These are phyloP conservation scores for Solanum megistacrolobum DNA, from an alignment of 257 asterid genomes.

Conservation along the genomic window DNA sequence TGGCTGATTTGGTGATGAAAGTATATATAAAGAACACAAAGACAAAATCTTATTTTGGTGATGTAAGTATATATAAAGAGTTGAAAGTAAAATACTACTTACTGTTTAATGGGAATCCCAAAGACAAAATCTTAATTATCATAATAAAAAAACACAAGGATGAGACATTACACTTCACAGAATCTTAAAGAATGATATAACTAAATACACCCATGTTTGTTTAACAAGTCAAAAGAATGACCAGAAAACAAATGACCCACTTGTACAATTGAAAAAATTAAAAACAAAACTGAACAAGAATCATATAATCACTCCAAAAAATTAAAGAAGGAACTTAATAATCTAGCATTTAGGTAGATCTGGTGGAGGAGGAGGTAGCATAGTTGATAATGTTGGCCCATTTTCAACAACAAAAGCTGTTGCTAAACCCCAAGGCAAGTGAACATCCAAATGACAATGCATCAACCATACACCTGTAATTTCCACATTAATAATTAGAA, in stretches of 20 bases:
- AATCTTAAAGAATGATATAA: background rate
- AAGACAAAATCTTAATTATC: background rate
- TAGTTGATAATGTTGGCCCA: slow-evolving; percentile 25
- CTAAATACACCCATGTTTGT: background rate
- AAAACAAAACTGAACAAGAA: background rate
- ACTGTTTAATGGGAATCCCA: background rate
- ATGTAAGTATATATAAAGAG: background rate
- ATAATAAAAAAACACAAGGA: background rate
- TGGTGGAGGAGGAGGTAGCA: slow-evolving; percentile 35
- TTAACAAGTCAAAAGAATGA: background rate
- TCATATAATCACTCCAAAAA: background rate
- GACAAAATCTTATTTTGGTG: background rate
- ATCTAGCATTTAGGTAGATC: slow-evolving; percentile 28
- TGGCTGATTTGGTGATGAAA: background rate
- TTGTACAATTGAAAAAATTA: background rate
- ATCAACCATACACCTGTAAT: slow-evolving; percentile 43
- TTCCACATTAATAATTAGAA: background rate
- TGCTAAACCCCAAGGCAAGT: slow-evolving; percentile 48
- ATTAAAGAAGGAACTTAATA: background rate
- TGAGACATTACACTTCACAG: background rate
- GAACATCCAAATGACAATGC: slow-evolving; percentile 59
- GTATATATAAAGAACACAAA: background rate
- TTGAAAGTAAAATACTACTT: background rate
- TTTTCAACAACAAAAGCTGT: slow-evolving; percentile 29
- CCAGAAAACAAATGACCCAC: background rate